Base-by-base conservation (phyloP, 1,284 basidiomycete species). In the Boletus semigastroideus region DNA sequence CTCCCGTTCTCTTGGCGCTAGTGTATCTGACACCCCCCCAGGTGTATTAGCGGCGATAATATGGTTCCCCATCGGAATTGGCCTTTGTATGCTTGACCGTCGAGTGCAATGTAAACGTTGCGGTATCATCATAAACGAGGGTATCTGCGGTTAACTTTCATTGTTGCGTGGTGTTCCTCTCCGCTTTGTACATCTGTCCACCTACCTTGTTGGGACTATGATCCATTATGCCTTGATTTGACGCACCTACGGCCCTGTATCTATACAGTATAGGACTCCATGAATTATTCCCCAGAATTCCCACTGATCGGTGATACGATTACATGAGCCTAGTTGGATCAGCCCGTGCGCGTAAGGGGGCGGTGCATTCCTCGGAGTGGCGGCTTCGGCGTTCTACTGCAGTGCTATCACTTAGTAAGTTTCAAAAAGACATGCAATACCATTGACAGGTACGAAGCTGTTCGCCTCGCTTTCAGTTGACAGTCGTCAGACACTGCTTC, bases 51-150 rank as follows among this genome's bases (percentile, higher is more conserved):
- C 86, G 13, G 89, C 89, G 4, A 72, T 92, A 22, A 74, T 92
- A 56, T 92, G 89, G 87, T 92, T 92, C 72, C 89, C 89, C 2
- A 69, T 90, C 0, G 89, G 89, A 7, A 76, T 92, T 41, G 86
- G 80, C 3, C 71, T 86, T 7, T 91, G 90, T 62, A 65, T 92
- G 14, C 73, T 92, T 16, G 89, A 92, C 65, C 76, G 84, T 44
- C 72, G 75, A 47, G 82, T 87, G 37, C 78, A 75, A 54, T 92
- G 88, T 68, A 68, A 62, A 20, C 80, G 86, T 12, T 91, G 79
- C 46, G 78, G 78, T 14, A 51, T 58, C 14, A 28, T 62, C 19
- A 54, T 75, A 16, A 67, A 72, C 36, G 65, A 69, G 3, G 74
- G 74, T 16, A 43, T 74, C 1, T 76, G 74, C 40, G 66, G 61